Conservation (phyloP, 2,329 filamentous ascomycete genomes). For the Penicillium vulpinum region DNA sequence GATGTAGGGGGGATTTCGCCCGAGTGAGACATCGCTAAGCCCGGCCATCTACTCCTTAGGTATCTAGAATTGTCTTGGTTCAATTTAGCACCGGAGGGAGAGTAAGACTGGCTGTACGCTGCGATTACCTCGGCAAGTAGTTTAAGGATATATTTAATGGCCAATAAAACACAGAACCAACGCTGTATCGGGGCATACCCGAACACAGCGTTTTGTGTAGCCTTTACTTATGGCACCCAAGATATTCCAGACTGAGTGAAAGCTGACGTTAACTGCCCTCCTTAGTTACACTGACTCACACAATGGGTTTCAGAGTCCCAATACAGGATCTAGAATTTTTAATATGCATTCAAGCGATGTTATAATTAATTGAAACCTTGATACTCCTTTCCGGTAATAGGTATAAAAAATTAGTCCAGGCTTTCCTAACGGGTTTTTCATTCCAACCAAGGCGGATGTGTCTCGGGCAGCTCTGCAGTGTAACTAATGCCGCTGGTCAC, state of each 20-base stretch:
- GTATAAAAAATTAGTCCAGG: not conserved
- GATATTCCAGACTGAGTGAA: not conserved
- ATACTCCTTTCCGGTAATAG: no score
- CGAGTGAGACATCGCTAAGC: not conserved
- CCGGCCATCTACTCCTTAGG: not conserved
- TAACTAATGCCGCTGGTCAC: slow-evolving; percentile 7
- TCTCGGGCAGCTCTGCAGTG: slow-evolving; percentile 16
- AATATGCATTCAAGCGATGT: not conserved
- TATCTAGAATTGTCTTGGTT: not conserved
- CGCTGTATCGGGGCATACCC: not conserved
- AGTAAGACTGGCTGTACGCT: not conserved
- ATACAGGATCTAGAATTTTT: not conserved
- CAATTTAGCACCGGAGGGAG: not conserved
- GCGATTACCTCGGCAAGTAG: not conserved
- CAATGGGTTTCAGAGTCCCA: not conserved
- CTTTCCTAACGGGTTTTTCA: slow-evolving; percentile 14
- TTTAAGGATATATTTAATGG: not conserved
- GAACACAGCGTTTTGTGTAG: not conserved
- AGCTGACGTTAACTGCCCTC: not conserved
- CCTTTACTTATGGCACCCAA: not conserved
- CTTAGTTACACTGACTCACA: not conserved
- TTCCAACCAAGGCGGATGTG: slow-evolving; percentile 4
- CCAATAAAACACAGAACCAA: not conserved
- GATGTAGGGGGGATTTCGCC: not conserved
- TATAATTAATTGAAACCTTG: not conserved